Evolutionary conservation across 2,329 filamentous ascomycete genomes (phyloP).

Genomic region (Colletotrichum acutatum): DNA sequence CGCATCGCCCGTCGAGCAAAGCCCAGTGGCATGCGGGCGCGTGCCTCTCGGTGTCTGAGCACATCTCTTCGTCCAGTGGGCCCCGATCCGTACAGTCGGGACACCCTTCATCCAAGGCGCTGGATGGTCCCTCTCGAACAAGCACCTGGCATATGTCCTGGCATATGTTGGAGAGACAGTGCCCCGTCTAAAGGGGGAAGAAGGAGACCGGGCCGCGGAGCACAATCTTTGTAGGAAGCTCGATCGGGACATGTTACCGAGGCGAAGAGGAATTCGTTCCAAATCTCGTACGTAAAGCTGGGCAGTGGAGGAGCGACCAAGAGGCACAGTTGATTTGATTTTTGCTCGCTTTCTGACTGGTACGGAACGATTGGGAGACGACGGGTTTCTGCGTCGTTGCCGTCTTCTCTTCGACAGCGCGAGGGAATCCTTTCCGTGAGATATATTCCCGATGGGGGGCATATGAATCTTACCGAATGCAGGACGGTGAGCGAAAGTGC

Average conservation of each 20-base stretch:
- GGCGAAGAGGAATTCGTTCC: constrained; percentile 1
- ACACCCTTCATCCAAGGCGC: background rate
- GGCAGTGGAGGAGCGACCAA: constrained; percentile 1
- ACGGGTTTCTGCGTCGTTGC: background rate
- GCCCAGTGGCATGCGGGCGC: constrained; percentile 1
- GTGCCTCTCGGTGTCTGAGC: background rate
- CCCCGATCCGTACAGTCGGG: background rate
- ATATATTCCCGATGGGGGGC: background rate
- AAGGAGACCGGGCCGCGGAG: background rate
- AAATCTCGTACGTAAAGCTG: constrained; percentile 14
- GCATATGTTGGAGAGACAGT: background rate
- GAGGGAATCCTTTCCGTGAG: background rate
- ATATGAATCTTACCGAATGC: background rate
- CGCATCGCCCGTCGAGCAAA: constrained; percentile 1
- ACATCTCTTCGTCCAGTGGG: background rate
- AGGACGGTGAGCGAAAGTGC: background rate
- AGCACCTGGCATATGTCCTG: background rate
- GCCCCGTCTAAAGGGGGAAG: background rate
- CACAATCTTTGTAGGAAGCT: background rate
- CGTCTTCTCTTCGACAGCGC: background rate
- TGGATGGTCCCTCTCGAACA: background rate
- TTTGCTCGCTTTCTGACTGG: background rate
- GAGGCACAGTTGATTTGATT: background rate
- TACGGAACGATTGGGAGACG: background rate
- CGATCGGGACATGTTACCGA: constrained; percentile 24